phyloP scores from a whole-genome alignment of 495 filamentous ascomycete species.

The Endocarpon pusillum region DNA sequence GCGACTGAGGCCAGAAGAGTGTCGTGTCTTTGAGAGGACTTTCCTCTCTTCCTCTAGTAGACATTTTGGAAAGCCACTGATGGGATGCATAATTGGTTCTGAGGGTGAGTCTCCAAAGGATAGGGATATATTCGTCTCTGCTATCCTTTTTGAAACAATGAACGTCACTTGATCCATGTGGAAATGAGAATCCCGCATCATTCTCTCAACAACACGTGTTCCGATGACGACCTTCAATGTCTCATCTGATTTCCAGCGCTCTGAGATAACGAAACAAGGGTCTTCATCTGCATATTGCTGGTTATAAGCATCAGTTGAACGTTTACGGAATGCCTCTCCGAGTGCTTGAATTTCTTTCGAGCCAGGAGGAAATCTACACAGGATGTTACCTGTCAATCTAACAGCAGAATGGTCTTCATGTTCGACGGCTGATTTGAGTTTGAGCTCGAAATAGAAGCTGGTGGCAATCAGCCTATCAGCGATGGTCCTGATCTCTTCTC shows the following conservation, averaged over 20 bases:
- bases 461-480: slow-evolving; percentile 6
- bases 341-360: slow-evolving; percentile 7
- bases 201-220: slow-evolving; percentile 5
- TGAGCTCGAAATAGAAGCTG: slow-evolving; percentile 10
- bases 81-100: slow-evolving; percentile 1
- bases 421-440: slow-evolving; percentile 2
- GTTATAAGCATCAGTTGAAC: background rate
- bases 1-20: background rate
- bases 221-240: slow-evolving; percentile 4
- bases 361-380: slow-evolving; percentile 3
- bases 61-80: slow-evolving; percentile 9
- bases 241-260: slow-evolving; percentile 1
- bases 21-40: background rate
- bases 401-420: background rate
- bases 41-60: slow-evolving; percentile 5
- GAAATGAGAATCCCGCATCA: slow-evolving; percentile 4
- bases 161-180: slow-evolving; percentile 4
- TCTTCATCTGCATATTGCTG: background rate
- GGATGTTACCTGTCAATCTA: slow-evolving; percentile 4
- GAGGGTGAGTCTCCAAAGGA: slow-evolving; percentile 1
- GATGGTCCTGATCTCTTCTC: slow-evolving; percentile 2
- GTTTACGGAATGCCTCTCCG: slow-evolving; percentile 3
- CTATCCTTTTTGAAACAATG: slow-evolving; percentile 3
- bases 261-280: slow-evolving; percentile 8
- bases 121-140: slow-evolving; percentile 5